A percentile compares a stretch with the other conserved stretches of the same genome.
Evolutionary conservation across 1,139 yeast genomes (phyloP).

Genomic region (Neolecta irregularis): DNA sequence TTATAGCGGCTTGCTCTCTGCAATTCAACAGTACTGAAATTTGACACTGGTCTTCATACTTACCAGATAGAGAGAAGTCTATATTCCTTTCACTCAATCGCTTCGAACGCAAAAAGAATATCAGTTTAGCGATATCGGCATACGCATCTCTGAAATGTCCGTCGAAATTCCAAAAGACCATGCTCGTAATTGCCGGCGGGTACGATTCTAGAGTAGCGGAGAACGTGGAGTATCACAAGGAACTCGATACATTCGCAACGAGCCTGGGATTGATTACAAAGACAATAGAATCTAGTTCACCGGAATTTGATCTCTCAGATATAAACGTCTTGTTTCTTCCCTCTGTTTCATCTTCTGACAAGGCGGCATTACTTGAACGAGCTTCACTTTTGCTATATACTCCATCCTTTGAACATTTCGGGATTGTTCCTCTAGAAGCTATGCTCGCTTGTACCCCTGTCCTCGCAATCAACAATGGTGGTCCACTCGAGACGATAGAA

Average conservation of each 20-base stretch:
- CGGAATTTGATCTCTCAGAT: conserved; percentile 13
- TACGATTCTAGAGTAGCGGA: conserved; percentile 64
- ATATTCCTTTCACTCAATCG: conserved; percentile 61
- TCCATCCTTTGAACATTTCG: conserved; percentile 86
- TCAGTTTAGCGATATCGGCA: conserved; percentile 59
- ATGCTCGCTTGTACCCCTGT: conserved; percentile 77
- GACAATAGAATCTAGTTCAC: conserved; percentile 27
- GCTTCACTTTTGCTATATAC: conserved; percentile 64
- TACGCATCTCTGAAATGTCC: conserved; percentile 31
- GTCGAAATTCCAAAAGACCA: conserved; percentile 8
- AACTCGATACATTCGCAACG: conserved; percentile 39
- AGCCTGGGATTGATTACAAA: conserved; percentile 32
- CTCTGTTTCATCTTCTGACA: conserved; percentile 52
- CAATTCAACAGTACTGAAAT: conserved; percentile 9
- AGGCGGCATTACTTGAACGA: conserved; percentile 44
- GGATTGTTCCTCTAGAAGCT: conserved; percentile 92
- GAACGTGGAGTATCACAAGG: conserved; percentile 55
- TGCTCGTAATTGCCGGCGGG: conserved; percentile 38
- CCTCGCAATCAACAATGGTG: conserved; percentile 76
- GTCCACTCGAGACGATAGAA: conserved; percentile 72
- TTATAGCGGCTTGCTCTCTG: conserved; percentile 12
- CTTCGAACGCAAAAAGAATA: conserved; percentile 73
- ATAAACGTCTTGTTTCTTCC: conserved; percentile 62
- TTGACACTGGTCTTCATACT: not conserved
- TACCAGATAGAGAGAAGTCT: conserved; percentile 7